Base-by-base conservation (phyloP, 2,329 filamentous ascomycete species). In the Thermothelomyces thermophilus region DNA sequence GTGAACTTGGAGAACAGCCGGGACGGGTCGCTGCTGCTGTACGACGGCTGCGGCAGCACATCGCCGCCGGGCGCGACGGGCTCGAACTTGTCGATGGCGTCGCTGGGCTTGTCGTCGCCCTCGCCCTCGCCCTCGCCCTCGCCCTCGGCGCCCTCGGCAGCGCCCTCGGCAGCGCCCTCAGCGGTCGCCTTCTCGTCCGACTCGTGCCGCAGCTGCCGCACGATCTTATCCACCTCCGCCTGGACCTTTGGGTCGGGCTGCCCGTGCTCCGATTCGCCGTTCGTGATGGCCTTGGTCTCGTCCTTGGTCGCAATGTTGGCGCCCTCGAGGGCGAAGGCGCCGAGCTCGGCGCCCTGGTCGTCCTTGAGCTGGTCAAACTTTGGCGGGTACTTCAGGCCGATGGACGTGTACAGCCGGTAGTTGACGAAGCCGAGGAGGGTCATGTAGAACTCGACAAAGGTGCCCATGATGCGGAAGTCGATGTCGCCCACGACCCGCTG, bases 391-490 rank as follows among this genome's bases (percentile, higher is more conserved):
- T 96, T 89, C 55, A 98, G 73, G 8, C 93, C 93, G 56, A 95
- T 75, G 0, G 87, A 84, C 1, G 90, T 95, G 73, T 96, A 98
- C 41, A 98, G 76, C 57, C 89, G 78, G 76, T 90, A 98, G 76
- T 98, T 96, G 70, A 97, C 83, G 63, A 98, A 98, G 53, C 91
- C 87, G 17, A 98, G 76, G 13, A 98, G 77, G 4, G 91, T 97
- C 63, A 94, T 95, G 75, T 98, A 98, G 69, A 98, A 98, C 68
- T 98, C 91, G 58, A 98, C 84, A 65, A 98, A 98, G 4, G 93
- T 98, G 52, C 89, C 91, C 93, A 98, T 98, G 70, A 98, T 98
- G 63, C 93, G 80, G 73, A 96, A 98, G 69, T 98, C 93, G 57
- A 98, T 86, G 68, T 98, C 93, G 51, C 86, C 88, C 35, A 93